These are phyloP conservation scores for Phytopythium vexans DNA, from an alignment of 352 stramenopile species.

Conservation along the genomic window DNA sequence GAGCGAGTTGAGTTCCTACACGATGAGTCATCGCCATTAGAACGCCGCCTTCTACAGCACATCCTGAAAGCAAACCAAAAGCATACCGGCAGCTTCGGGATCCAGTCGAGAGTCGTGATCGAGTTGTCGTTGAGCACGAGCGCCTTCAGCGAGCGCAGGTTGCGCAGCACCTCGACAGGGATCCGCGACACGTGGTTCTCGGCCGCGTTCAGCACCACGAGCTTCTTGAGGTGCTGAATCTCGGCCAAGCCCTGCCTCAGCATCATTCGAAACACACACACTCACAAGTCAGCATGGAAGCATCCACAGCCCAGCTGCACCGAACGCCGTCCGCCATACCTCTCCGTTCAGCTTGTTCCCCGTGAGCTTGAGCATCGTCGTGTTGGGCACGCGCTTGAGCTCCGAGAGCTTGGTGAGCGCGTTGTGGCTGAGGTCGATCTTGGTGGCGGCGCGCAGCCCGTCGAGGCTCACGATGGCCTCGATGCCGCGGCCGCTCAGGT, in stretches of 20 bases:
- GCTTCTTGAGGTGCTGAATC: conserved; percentile 74
- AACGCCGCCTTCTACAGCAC: not conserved
- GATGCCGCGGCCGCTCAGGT: conserved; percentile 71
- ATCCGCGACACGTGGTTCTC: conserved; percentile 78
- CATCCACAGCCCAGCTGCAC: not conserved
- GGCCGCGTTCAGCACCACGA: conserved; percentile 73
- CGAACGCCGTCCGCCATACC: conserved; percentile 11
- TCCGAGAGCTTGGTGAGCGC: conserved; percentile 81
- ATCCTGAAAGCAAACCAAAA: not conserved
- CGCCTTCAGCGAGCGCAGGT: conserved; percentile 69
- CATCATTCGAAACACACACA: not conserved
- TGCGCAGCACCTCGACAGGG: conserved; percentile 60
- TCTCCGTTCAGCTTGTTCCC: conserved; percentile 77
- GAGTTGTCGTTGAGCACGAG: conserved; percentile 85
- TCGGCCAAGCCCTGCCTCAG: conserved; percentile 41
- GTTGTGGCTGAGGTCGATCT: conserved; percentile 83
- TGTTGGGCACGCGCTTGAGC: conserved; percentile 47
- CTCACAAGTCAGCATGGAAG: conserved; percentile 1
- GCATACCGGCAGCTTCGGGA: conserved; percentile 59
- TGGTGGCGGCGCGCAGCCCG: conserved; percentile 53
- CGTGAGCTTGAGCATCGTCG: conserved; percentile 81
- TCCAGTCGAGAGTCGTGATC: conserved; percentile 80
- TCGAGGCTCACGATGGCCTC: conserved; percentile 78
- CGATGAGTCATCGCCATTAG: not conserved
- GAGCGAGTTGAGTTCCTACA: conserved; percentile 73